Base-by-base conservation (phyloP, 2,329 filamentous ascomycete genomes). In the Pleomassaria siparia region DNA sequence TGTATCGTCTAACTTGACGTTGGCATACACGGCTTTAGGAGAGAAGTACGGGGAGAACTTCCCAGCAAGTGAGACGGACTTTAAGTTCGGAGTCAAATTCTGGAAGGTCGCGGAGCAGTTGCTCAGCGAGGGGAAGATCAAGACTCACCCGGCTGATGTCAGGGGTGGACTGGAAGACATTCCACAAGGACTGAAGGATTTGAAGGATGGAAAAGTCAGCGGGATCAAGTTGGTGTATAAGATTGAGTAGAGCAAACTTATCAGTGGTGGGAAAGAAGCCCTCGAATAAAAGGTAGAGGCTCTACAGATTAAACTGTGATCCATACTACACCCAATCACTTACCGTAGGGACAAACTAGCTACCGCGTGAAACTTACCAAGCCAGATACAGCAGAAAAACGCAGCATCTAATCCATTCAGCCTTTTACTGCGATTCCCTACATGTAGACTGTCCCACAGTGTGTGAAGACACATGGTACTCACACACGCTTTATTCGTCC, bases 21-120 rank as follows among this genome's bases (percentile, higher is more conserved):
- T 77, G 4, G 75, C 58, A 2, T 77, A 77, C 55, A 76, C 73
- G 1, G 63, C 71, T 25, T 54, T 71, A 6, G 75, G 74, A 5
- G 74, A 76, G 45, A 51, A 52, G 11, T 70, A 47, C 69, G 58
- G 43, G 15, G 58, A 68, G 2, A 22, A 64, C n/a, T 60, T 59
- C 59, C 40, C 72, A 69, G 3, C 71, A 61, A 53, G 24, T 26
- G 50, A 56, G 3, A 39, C 42, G 22, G 56, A 60, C 39, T 57
- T 37, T 33, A 51, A 57, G 11, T 59, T 57, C 32, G 56, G 22
- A 2, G 42, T 44, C 24, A 54, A 46, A 41, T 56, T 56, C 33
- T 59, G 55, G 56, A 50, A 44, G 16, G 12, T 54, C 37, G 30
- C 39, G 9, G 51, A 50, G 36, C 39, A 51, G 11, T 35, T 61